Percentiles rank a stretch among this genome's conserved stretches.
phyloP scores from a whole-genome alignment of 805 yeast genomes.

The Barnettozyma salicaria region DNA sequence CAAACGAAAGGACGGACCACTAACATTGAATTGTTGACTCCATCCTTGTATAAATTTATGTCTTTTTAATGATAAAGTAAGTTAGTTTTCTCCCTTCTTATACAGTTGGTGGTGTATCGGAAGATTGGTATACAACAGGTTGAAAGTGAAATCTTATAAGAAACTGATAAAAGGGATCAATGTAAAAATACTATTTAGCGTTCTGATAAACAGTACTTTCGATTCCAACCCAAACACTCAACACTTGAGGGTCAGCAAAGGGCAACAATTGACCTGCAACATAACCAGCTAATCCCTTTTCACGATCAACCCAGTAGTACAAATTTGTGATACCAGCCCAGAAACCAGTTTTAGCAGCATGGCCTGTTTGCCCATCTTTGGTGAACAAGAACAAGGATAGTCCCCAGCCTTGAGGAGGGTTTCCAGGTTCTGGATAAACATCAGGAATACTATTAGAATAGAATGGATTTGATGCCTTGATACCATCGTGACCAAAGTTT shows the following conservation, averaged over 20 bases:
- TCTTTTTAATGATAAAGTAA: background rate
- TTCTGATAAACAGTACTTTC: conserved; percentile 21
- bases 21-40: conserved; percentile 9
- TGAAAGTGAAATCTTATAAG: no score
- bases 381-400: conserved; percentile 26
- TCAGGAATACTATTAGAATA: conserved; percentile 30
- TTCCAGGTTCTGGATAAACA: conserved; percentile 23
- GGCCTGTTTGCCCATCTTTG: conserved; percentile 30
- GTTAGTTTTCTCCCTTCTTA: no score
- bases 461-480: background rate
- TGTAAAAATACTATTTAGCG: no score
- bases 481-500: conserved; percentile 1
- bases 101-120: background rate
- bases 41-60: background rate
- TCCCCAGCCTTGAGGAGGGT: conserved; percentile 30
- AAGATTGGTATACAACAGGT: no score
- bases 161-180: no score
- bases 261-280: conserved; percentile 37
- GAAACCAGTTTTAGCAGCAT: conserved; percentile 31
- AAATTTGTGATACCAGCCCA: conserved; percentile 39
- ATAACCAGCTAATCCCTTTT: conserved; percentile 35
- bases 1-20: background rate
- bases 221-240: conserved; percentile 17
- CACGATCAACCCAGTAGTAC: conserved; percentile 37
- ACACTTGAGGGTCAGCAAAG: conserved; percentile 23